A percentile compares a stretch with the other conserved stretches of the same genome.
Evolutionary conservation across 208 protist genomes (phyloP).

Genomic region (Leptomonas seymouri): DNA sequence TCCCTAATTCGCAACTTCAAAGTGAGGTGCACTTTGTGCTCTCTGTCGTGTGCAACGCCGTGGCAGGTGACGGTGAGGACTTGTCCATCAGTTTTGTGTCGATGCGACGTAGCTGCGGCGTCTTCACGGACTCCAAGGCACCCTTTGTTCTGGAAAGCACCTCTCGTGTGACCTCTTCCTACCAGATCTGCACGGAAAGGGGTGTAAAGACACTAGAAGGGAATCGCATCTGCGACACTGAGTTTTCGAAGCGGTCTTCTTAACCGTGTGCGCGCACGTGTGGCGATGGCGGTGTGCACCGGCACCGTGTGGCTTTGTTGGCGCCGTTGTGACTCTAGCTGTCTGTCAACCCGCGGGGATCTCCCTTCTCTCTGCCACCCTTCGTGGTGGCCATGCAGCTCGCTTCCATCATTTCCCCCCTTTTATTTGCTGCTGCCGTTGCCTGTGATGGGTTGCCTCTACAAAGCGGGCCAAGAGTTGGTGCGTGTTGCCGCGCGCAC

Average conservation of each 20-base stretch:
- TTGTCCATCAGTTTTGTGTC: conserved; percentile 38
- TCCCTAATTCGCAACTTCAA: not conserved
- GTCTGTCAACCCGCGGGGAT: too few species aligned
- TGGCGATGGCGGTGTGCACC: not conserved
- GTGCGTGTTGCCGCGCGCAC: too few species aligned
- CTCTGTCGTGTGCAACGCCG: conserved; percentile 26
- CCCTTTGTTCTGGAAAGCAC: conserved; percentile 15
- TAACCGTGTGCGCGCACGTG: not conserved
- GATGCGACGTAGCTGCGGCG: conserved; percentile 24
- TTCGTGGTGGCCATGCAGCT: too few species aligned
- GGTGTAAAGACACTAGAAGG: conserved; percentile 20
- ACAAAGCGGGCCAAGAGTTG: too few species aligned
- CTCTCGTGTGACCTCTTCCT: conserved; percentile 24
- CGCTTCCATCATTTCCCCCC: too few species aligned
- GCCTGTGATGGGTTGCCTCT: too few species aligned
- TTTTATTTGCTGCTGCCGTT: not conserved
- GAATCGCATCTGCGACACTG: conserved; percentile 12
- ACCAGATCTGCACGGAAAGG: conserved; percentile 19
- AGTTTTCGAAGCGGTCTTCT: not conserved
- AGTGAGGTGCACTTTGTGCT: conserved; percentile 36
- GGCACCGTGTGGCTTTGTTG: too few species aligned
- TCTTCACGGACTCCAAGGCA: conserved; percentile 12
- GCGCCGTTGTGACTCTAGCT: too few species aligned
- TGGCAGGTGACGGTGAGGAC: conserved; percentile 28
- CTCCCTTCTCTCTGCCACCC: too few species aligned